Percentiles rank a stretch among this genome's conserved stretches.
Conservation (phyloP, 2,329 filamentous ascomycete genomes). For the Xylariales sp. region DNA sequence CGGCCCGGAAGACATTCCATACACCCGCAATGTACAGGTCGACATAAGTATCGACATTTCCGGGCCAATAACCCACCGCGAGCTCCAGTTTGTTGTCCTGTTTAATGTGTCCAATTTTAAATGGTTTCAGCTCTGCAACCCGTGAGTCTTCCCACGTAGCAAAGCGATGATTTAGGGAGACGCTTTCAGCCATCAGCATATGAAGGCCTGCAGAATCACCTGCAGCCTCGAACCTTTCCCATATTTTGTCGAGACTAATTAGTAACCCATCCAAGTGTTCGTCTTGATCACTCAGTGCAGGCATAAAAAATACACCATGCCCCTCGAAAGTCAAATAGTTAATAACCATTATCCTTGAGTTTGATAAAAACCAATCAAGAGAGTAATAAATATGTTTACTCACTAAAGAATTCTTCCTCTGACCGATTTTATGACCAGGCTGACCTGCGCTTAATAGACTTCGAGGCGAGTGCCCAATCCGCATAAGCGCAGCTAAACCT, state of each 20-base stretch:
- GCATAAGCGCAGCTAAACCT: slow-evolving; percentile 10
- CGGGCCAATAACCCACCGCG: slow-evolving; percentile 10
- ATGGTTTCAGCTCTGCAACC: slow-evolving; percentile 10
- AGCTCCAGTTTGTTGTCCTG: not conserved
- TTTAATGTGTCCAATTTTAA: not conserved
- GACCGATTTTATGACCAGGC: too few relatives aligned
- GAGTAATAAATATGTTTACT: too few relatives aligned
- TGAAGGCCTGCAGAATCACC: not conserved
- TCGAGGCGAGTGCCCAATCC: slow-evolving; percentile 3
- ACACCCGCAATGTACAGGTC: slow-evolving; percentile 11
- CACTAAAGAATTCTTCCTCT: too few relatives aligned
- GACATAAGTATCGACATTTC: slow-evolving; percentile 11
- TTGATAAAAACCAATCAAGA: too few relatives aligned
- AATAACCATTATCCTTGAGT: too few relatives aligned
- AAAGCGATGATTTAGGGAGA: not conserved
- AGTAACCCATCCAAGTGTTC: not conserved
- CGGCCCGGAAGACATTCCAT: slow-evolving; percentile 11
- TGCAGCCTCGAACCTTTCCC: not conserved
- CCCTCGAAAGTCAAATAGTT: too few relatives aligned
- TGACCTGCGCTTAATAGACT: too few relatives aligned
- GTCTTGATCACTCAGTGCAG: not conserved
- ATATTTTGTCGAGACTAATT: not conserved
- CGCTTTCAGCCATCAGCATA: slow-evolving; percentile 1
- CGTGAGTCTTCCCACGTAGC: slow-evolving; percentile 12
- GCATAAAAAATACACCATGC: too few relatives aligned